phyloP scores from a whole-genome alignment of 306 rosid species.

The Ziziphus jujuba region DNA sequence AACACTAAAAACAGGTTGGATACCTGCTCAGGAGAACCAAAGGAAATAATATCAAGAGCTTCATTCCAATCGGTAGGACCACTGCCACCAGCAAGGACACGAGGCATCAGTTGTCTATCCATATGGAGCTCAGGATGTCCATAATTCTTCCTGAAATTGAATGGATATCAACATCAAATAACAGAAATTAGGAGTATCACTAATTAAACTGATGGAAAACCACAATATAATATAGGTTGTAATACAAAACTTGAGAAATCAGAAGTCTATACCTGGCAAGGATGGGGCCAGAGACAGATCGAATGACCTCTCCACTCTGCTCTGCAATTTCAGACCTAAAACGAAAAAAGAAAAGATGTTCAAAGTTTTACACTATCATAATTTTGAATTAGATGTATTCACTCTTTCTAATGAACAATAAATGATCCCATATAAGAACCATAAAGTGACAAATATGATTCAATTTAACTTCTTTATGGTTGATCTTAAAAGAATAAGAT shows the following conservation, averaged over 20 bases:
- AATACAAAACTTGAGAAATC: not conserved
- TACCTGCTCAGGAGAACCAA: conserved; percentile 97
- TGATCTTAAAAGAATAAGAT: too few relatives aligned
- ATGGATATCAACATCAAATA: conserved; percentile 10
- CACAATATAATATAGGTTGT: not conserved
- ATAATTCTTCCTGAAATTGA: conserved; percentile 53
- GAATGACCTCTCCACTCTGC: conserved; percentile 83
- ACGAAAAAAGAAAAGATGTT: conserved; percentile 15
- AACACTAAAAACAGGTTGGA: not conserved
- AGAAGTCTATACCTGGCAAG: conserved; percentile 40
- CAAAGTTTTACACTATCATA: not conserved
- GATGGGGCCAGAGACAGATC: conserved; percentile 73
- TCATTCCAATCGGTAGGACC: conserved; percentile 98
- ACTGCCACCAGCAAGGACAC: conserved; percentile 47
- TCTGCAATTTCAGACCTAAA: conserved; percentile 83
- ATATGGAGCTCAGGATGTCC: conserved; percentile 63
- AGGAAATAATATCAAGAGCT: conserved; percentile 89
- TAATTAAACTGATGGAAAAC: not conserved
- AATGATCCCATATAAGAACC: not conserved
- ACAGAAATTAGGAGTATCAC: not conserved
- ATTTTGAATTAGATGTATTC: too few relatives aligned
- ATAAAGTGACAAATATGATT: not conserved
- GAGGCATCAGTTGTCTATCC: conserved; percentile 67
- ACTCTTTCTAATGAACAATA: not conserved
- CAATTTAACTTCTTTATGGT: too few relatives aligned